Evolutionary conservation across 768 basidiomycete genomes (phyloP), one percentile per base, ranked within the genome.

Genomic region (Russula emetica): DNA sequence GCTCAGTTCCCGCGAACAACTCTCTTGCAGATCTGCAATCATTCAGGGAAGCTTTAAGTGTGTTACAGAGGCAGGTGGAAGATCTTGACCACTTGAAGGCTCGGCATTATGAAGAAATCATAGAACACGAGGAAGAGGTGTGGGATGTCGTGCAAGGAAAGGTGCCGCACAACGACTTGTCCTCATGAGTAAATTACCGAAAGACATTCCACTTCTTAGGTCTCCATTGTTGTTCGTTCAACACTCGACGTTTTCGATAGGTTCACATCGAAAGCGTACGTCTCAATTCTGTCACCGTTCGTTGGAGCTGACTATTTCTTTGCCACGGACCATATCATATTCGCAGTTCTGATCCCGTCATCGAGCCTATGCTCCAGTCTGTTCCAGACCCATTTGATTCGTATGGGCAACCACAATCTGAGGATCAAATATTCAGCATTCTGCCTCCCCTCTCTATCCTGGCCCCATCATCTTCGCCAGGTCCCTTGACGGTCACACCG

Each of bases 111-210:
- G 83, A 87, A 67, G 87, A 93, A 69, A 93, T 96, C 58, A 76
- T 94, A 55, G 90, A 92, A 63, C 94, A 94, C 69, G 94, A 97
- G 76, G 92, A 95, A 69, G 87, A 96, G 74, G 88, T 93, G n/a
- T 98, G 95, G 95, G 86, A 94, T 69, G 83, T 85, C 16, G 92
- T 96, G 7, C 86, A 95, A 72, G 84, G 80, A 66, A 96, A 95
- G 79, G 89, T 90, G 67, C 38, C 73, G 68, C 34, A 18, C 32
- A 42, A 36, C 11, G 38, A 32, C 44, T 55, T 56, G 44, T 50
- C 38, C 44, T 20, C 24, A n/a, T 44, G 30, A 1, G 44, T 42
- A n/a, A 30, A 30, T 13, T 13, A 14, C 50, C 26, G 32, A 34
- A 44, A 32, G 60, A 60, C 55, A 9, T 18, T n/a, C 18, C 20